Percentiles rank a stretch among this genome's conserved stretches.
Evolutionary conservation across 352 stramenopile genomes (phyloP).

Genomic region (Phytopythium sindhum): DNA sequence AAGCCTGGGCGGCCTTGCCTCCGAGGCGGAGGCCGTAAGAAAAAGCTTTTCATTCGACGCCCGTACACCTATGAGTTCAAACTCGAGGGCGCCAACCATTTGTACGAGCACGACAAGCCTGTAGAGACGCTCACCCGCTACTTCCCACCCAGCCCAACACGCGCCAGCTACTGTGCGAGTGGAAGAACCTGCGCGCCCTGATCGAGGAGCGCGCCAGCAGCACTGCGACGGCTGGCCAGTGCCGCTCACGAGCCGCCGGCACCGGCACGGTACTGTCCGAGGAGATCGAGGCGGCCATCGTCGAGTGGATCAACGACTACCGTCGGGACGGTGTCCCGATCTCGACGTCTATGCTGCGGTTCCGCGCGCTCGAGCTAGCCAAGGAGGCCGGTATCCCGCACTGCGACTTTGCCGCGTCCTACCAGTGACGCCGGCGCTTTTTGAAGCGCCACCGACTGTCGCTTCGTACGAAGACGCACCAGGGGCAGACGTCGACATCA

Average conservation of each 20-base stretch:
- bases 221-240: not conserved
- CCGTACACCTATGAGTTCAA: not conserved
- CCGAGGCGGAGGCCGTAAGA: not conserved
- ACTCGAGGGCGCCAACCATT: not conserved
- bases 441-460: not conserved
- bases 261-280: not conserved
- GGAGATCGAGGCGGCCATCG: not conserved
- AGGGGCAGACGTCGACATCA: not conserved
- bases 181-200: not conserved
- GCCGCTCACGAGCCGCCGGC: not conserved
- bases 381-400: not conserved
- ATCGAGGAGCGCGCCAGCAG: not conserved
- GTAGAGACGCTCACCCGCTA: not conserved
- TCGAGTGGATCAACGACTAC: slow-evolving; percentile 1
- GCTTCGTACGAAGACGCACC: not conserved
- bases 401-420: not conserved
- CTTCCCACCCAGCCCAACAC: not conserved
- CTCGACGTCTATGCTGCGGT: not conserved
- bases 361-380: not conserved
- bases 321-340: not conserved
- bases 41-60: not conserved
- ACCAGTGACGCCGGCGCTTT: not conserved
- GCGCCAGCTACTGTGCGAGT: not conserved
- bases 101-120: not conserved
- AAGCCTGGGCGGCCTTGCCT: not conserved